phyloP scores from a whole-genome alignment of 2,329 filamentous ascomycete species.

The Botryotinia calthae region DNA sequence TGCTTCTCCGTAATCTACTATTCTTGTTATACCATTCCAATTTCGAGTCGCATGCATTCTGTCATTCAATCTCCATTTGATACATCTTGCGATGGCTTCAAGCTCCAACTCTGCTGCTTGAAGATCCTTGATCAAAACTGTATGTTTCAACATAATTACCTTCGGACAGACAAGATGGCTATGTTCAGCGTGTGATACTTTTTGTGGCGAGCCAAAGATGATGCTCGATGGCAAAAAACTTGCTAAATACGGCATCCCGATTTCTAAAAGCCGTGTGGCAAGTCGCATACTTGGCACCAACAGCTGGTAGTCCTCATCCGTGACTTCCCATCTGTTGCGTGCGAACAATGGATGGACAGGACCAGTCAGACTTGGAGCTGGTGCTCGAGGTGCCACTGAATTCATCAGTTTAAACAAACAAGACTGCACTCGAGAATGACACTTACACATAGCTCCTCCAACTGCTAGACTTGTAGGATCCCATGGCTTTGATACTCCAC shows the following conservation, averaged over 20 bases:
- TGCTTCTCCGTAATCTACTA: constrained; percentile 17
- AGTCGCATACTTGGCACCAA: constrained; percentile 33
- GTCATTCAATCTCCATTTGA: constrained; percentile 31
- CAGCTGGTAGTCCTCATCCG: constrained; percentile 26
- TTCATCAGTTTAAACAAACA: neutral
- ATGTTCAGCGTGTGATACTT: constrained; percentile 1
- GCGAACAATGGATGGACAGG: constrained; percentile 25
- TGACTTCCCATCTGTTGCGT: constrained; percentile 27
- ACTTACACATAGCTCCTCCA: constrained; percentile 11
- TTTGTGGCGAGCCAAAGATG: constrained; percentile 11
- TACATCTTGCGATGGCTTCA: constrained; percentile 24
- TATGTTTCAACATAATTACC: constrained; percentile 4
- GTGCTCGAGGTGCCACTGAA: neutral
- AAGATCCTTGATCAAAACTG: constrained; percentile 14
- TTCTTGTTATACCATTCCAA: constrained; percentile 27
- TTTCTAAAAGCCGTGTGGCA: constrained; percentile 29
- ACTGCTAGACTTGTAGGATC: constrained; percentile 12
- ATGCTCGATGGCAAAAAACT: constrained; percentile 30
- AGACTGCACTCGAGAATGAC: neutral
- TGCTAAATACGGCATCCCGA: constrained; percentile 30
- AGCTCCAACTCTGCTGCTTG: constrained; percentile 25
- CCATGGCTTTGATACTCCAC: constrained; percentile 7
- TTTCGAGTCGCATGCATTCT: constrained; percentile 23
- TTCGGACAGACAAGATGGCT: neutral
- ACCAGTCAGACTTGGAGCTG: constrained; percentile 17